phyloP scores from a whole-genome alignment of 2,329 filamentous ascomycete genomes.

The Monosporascus sp. region DNA sequence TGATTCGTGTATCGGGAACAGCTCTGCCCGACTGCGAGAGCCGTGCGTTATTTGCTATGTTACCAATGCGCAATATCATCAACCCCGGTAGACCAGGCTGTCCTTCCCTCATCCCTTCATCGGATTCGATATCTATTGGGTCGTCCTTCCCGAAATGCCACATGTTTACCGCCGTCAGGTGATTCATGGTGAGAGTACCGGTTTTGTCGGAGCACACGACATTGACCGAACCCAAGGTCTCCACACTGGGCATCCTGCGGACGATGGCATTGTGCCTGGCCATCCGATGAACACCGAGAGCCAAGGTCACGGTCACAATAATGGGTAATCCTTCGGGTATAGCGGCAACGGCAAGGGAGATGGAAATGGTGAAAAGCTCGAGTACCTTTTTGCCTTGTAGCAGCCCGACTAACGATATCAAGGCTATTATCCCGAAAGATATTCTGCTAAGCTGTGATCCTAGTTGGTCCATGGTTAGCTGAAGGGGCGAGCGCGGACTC shows the following conservation, averaged over 20 bases:
- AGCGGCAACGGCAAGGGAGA: conserved; percentile 91
- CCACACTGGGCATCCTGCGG: conserved; percentile 89
- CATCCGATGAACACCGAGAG: conserved; percentile 93
- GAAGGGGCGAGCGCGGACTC: conserved; percentile 86
- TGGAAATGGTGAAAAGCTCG: conserved; percentile 96
- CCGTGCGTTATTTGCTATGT: conserved; percentile 92
- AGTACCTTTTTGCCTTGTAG: conserved; percentile 83
- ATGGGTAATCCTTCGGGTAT: conserved; percentile 96
- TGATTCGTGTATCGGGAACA: conserved; percentile 70
- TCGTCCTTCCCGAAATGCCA: conserved; percentile 78
- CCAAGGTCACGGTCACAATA: conserved; percentile 95
- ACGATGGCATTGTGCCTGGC: conserved; percentile 93
- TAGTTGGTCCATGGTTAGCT: conserved; percentile 95
- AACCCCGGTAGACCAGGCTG: conserved; percentile 68
- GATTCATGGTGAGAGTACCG: conserved; percentile 89
- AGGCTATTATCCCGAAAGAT: conserved; percentile 87
- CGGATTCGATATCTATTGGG: conserved; percentile 47
- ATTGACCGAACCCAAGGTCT: conserved; percentile 96
- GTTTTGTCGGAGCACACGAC: conserved; percentile 99
- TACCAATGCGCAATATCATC: conserved; percentile 83
- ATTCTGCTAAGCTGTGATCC: conserved; percentile 95
- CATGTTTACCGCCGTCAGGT: conserved; percentile 96
- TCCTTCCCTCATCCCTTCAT: conserved; percentile 47
- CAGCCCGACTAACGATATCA: conserved; percentile 88
- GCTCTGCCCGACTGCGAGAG: conserved; percentile 72